Percentiles rank a stretch among this genome's conserved stretches.
Conservation (phyloP, 179 eudicot species). For the Beta macrorhiza region DNA sequence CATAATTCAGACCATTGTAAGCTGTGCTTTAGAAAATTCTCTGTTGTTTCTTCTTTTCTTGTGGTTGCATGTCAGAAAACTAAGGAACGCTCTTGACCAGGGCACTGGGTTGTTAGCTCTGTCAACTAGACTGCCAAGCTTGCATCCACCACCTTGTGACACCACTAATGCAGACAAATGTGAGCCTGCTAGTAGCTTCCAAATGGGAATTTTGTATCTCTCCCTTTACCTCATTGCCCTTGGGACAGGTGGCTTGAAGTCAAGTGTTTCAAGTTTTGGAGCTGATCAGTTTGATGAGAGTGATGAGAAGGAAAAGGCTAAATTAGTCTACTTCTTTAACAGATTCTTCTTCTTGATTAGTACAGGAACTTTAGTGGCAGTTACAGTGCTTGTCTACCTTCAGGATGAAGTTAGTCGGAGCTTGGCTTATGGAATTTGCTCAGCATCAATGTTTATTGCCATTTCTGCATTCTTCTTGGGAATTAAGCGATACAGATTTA, state of each 20-base stretch:
- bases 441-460: constrained; percentile 23
- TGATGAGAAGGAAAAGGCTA: constrained; percentile 27
- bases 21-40: background rate
- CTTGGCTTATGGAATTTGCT: constrained; percentile 30
- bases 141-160: constrained; percentile 23
- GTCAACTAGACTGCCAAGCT: constrained; percentile 25
- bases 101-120: constrained; percentile 26
- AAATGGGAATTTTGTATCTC: constrained; percentile 30
- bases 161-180: constrained; percentile 7
- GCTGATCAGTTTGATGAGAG: constrained; percentile 28
- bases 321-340: constrained; percentile 23
- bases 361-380: constrained; percentile 29
- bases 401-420: constrained; percentile 28
- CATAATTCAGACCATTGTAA: constrained; percentile 27
- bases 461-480: constrained; percentile 16
- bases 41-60: background rate
- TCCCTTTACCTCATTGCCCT: constrained; percentile 26
- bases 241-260: constrained; percentile 31
- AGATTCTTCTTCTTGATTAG: constrained; percentile 30
- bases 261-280: constrained; percentile 32
- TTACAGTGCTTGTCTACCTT: constrained; percentile 27
- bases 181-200: constrained; percentile 22
- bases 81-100: constrained; percentile 4
- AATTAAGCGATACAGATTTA: constrained; percentile 22
- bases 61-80: background rate